Conservation (phyloP, 1,284 basidiomycete species). For the Ganoderma lingzhi region DNA sequence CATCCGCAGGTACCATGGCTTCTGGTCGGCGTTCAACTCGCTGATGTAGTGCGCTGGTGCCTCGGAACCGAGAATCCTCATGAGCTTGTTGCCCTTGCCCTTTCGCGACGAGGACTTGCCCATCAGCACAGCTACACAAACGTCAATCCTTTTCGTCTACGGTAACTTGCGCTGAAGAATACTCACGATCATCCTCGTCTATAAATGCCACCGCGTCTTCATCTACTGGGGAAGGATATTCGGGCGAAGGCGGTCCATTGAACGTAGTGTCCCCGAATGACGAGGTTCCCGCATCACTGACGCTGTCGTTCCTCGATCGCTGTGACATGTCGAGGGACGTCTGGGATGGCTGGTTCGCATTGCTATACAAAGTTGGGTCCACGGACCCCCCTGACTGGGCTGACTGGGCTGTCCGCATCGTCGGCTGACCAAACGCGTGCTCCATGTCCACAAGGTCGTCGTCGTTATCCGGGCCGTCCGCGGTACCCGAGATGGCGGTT, state of each 20-base stretch:
- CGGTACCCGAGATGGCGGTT: slow-evolving; percentile 39
- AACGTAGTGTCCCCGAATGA: slow-evolving; percentile 39
- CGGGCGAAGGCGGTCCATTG: slow-evolving; percentile 27
- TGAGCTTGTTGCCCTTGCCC: slow-evolving; percentile 64
- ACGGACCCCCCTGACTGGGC: slow-evolving; percentile 29
- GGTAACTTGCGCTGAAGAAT: not conserved
- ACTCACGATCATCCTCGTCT: slow-evolving; percentile 49
- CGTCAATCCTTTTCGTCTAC: not conserved
- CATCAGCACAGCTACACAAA: slow-evolving; percentile 29
- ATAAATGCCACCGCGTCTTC: slow-evolving; percentile 39
- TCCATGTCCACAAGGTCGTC: slow-evolving; percentile 69
- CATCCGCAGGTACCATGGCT: slow-evolving; percentile 88
- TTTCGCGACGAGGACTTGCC: slow-evolving; percentile 44
- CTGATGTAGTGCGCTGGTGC: slow-evolving; percentile 56
- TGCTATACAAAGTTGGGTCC: slow-evolving; percentile 36
- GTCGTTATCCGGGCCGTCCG: slow-evolving; percentile 44
- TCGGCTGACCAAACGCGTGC: slow-evolving; percentile 52
- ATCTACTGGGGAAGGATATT: slow-evolving; percentile 27
- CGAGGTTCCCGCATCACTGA: slow-evolving; percentile 38
- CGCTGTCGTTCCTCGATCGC: slow-evolving; percentile 37
- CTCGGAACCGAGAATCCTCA: slow-evolving; percentile 82
- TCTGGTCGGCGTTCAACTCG: slow-evolving; percentile 61
- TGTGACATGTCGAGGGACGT: slow-evolving; percentile 38
- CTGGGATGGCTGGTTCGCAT: slow-evolving; percentile 37
- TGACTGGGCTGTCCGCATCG: slow-evolving; percentile 31